Base-by-base conservation (phyloP, 75 land plant species). In the Cupressus sempervirens region DNA sequence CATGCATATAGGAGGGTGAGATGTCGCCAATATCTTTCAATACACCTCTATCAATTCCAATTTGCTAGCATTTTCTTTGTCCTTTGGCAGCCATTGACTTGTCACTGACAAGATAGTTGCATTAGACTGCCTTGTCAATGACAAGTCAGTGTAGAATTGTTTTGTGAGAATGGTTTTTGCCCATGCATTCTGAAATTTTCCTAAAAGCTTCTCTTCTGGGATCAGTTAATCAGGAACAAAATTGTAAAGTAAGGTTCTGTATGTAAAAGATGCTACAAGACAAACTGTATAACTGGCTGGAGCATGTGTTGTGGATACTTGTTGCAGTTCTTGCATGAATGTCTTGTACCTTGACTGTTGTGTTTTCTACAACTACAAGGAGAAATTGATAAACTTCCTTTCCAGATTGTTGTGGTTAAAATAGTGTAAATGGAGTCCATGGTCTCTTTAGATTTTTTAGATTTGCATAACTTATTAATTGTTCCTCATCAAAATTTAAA, bases 21-120 rank as follows among this genome's bases (percentile, higher is more conserved):
- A 73, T 73, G 79, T 45, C 40, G 23, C 38, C 23, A 13, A 76
- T 32, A 7, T 79, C 48, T 9, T 77, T 40, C 43, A 43, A 79
- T 43, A 38, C 46, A 45, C 81, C 10, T 43, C 29, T 40, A 26
- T 35, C 48, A 43, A 3, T 79, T 13, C 10, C 50, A 26, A 14
- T 45, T 43, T 79, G 32, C 46, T 79, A 10, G 81, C 52, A 79
- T 79, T 45, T 26, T 79, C 30, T 45, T 45, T 50, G 46, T 43
- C 48, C 32, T 79, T 4, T 79, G 46, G 81, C 30, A 45, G 46
- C 26, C 11, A 45, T 14, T 79, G 81, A 79, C 81, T 79, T 79
- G 50, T 79, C 81, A 79, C 50, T 79, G 81, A 79, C 81, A 79
- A 50, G 81, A 79, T 50, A 79, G 81, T 45, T 45, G 38, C 29